phyloP scores from a whole-genome alignment of 441 rosid genomes.

The Gossypium laxum region DNA sequence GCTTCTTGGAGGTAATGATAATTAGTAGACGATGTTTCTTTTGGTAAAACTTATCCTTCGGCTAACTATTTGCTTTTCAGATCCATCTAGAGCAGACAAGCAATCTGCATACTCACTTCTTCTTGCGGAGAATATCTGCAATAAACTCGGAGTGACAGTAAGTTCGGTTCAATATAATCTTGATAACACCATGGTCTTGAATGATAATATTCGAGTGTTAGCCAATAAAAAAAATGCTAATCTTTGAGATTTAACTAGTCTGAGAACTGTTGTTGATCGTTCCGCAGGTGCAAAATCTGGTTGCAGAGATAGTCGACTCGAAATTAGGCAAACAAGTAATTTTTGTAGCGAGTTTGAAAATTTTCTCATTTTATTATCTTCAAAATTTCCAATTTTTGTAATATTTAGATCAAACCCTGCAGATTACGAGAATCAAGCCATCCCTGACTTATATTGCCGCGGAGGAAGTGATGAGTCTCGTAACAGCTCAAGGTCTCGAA shows the following conservation, averaged over 20 bases:
- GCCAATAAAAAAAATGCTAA: not conserved
- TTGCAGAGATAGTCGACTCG: conserved; percentile 81
- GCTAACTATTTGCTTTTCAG: conserved; percentile 33
- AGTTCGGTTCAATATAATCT: conserved; percentile 6
- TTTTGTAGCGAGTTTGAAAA: not conserved
- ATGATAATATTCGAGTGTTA: not conserved
- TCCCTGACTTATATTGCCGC: conserved; percentile 72
- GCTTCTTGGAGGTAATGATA: conserved; percentile 54
- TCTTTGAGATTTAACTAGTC: conserved; percentile 1
- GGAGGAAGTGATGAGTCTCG: conserved; percentile 93
- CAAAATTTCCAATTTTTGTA: not conserved
- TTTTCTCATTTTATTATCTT: conserved; percentile 9
- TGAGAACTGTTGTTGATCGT: not conserved
- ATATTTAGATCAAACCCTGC: conserved; percentile 20
- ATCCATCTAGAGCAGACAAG: conserved; percentile 82
- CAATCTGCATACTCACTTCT: conserved; percentile 80
- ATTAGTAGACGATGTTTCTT: conserved; percentile 4
- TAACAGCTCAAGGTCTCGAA: conserved; percentile 83
- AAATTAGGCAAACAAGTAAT: conserved; percentile 87
- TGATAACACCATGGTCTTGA: conserved; percentile 7
- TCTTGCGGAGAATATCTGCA: conserved; percentile 84
- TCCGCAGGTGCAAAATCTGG: conserved; percentile 74
- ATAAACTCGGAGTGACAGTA: conserved; percentile 67
- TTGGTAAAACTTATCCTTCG: conserved; percentile 3
- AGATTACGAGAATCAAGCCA: conserved; percentile 75